A percentile compares a stretch with the other conserved stretches of the same genome.
Evolutionary conservation across 768 basidiomycete species (phyloP).

Genomic region (Pholiota microspora): DNA sequence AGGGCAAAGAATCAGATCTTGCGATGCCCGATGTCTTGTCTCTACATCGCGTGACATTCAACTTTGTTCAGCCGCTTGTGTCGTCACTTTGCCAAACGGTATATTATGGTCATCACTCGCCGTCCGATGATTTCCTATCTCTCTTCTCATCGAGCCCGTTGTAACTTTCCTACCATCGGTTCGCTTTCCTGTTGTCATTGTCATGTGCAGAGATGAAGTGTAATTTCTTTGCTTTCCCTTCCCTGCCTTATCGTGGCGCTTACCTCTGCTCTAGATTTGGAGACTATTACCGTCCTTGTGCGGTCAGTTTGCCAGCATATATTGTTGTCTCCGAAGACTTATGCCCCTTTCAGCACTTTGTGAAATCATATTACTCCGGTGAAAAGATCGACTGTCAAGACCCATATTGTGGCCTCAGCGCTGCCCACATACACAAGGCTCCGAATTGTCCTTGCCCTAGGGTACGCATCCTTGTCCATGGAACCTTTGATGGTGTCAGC

Average conservation of each 20-base stretch:
- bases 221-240: conserved; percentile 22
- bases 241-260: conserved; percentile 10
- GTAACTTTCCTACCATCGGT: conserved; percentile 7
- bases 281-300: conserved; percentile 42
- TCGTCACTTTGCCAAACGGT: conserved; percentile 22
- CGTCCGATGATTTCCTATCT: conserved; percentile 16
- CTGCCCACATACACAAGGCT: conserved; percentile 59
- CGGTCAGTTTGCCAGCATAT: conserved; percentile 17
- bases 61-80: conserved; percentile 19
- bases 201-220: conserved; percentile 66
- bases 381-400: conserved; percentile 52
- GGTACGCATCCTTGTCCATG: conserved; percentile 23
- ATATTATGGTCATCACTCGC: conserved; percentile 23
- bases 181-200: neutral
- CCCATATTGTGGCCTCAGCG: conserved; percentile 50
- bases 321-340: conserved; percentile 1
- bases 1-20: conserved; percentile 25
- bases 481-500: too few species aligned
- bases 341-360: conserved; percentile 51
- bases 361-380: conserved; percentile 62
- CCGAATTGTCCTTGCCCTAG: conserved; percentile 54
- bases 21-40: conserved; percentile 11
- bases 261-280: conserved; percentile 30
- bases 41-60: conserved; percentile 31
- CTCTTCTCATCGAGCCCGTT: conserved; percentile 19